Evolutionary conservation across 768 basidiomycete genomes (phyloP).

Genomic region (Pleurotus tuber-regium): DNA sequence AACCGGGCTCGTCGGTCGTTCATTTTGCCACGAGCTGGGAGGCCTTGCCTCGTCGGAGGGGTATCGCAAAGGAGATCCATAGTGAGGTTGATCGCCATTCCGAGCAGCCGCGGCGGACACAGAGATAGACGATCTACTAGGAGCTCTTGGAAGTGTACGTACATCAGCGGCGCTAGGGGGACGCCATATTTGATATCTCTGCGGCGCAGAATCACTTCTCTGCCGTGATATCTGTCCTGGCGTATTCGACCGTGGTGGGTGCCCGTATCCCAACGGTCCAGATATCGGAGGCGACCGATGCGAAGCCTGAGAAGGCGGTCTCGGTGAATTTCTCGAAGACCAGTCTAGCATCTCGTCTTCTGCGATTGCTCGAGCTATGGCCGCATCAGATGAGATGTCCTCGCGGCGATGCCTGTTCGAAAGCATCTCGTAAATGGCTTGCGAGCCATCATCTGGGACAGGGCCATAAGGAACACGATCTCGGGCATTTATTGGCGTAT

Average conservation of each 20-base stretch:
- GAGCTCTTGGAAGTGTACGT: constrained; percentile 5
- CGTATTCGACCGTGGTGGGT: constrained; percentile 5
- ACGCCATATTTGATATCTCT: constrained; percentile 9
- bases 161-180: constrained; percentile 7
- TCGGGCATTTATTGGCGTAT: constrained; percentile 9
- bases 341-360: constrained; percentile 10
- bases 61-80: constrained; percentile 5
- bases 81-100: constrained; percentile 5
- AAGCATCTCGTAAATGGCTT: constrained; percentile 11
- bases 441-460: constrained; percentile 7
- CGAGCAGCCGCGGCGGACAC: background rate
- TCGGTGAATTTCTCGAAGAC: constrained; percentile 5
- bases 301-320: constrained; percentile 9
- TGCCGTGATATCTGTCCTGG: constrained; percentile 5
- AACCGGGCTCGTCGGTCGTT: constrained; percentile 7
- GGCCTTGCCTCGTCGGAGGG: constrained; percentile 3
- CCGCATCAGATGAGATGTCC: constrained; percentile 3
- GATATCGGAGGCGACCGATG: background rate
- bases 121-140: constrained; percentile 8
- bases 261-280: background rate
- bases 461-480: constrained; percentile 10
- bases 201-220: constrained; percentile 9
- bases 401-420: background rate
- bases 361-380: constrained; percentile 5
- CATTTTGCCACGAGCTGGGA: background rate